Percentiles rank a stretch among this genome's conserved stretches.
These are phyloP conservation scores for Neurospora tetraspora DNA, from an alignment of 495 filamentous ascomycete genomes.

Conservation along the genomic window DNA sequence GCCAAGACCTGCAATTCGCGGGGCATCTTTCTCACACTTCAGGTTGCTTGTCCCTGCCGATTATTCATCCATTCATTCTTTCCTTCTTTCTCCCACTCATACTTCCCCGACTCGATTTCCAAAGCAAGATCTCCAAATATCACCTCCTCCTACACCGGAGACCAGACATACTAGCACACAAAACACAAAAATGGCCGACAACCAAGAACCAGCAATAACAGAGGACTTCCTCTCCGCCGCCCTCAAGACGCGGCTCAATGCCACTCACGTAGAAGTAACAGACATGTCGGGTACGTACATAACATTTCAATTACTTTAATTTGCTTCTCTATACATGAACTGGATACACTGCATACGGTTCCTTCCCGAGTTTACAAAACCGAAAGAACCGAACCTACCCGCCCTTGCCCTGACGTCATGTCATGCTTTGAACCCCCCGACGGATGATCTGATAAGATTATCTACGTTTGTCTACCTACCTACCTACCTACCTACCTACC, in stretches of 20 bases:
- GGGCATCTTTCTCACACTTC: not conserved
- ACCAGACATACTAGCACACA: conserved; percentile 5
- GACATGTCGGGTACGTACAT: conserved; percentile 72
- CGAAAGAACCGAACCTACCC: not conserved
- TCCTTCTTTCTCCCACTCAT: not conserved
- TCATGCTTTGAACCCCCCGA: not conserved
- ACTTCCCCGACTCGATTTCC: not conserved
- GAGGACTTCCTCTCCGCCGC: conserved; percentile 56
- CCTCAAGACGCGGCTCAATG: conserved; percentile 62
- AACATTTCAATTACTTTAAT: not conserved
- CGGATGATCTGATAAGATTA: not conserved
- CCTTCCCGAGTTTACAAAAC: not conserved
- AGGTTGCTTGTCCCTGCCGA: not conserved
- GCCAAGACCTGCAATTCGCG: not conserved
- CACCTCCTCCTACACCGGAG: not conserved
- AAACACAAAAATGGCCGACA: conserved; percentile 30
- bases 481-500: no score
- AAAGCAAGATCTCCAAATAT: not conserved
- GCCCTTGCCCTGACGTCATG: conserved; percentile 17
- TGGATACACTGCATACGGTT: not conserved
- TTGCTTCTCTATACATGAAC: not conserved
- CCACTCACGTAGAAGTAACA: conserved; percentile 79
- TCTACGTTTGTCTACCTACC: not conserved
- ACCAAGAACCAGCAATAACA: conserved; percentile 46
- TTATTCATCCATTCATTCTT: not conserved